Evolutionary conservation across 2,329 filamentous ascomycete species (phyloP).

Genomic region (Fonsecaea erecta): DNA sequence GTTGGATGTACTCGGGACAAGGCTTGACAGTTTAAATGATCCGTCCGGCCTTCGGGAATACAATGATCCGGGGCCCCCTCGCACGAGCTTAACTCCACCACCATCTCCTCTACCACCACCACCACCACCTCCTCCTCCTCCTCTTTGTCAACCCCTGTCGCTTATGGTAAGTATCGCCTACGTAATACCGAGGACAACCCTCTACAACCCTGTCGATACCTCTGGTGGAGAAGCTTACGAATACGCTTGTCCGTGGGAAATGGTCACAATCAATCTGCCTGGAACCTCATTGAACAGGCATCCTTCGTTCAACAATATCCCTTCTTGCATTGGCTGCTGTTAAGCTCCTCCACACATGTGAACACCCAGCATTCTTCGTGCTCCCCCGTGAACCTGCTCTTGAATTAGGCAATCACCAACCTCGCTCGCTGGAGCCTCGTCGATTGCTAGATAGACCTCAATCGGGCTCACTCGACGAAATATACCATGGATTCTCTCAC

Average conservation of each 20-base stretch:
- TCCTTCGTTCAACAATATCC: background rate
- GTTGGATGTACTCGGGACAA: no score
- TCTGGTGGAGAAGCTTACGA: background rate
- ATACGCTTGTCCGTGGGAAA: background rate
- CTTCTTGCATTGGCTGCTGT: background rate
- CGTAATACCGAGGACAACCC: background rate
- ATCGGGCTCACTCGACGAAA: no score
- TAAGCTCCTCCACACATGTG: background rate
- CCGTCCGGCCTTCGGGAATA: background rate
- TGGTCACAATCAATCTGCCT: background rate
- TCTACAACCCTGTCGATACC: background rate
- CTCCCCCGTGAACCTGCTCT: background rate
- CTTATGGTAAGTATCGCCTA: no score
- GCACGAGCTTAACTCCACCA: background rate
- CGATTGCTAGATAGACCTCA: background rate
- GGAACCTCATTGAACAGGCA: background rate
- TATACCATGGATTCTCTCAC: slow-evolving; percentile 1
- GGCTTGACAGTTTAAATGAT: background rate
- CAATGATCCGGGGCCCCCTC: background rate
- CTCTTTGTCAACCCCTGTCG: background rate
- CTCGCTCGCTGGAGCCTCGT: background rate
- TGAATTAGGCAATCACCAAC: background rate
- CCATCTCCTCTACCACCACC: background rate
- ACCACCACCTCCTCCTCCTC: background rate
- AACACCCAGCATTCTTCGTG: background rate